Evolutionary conservation across 169 alveolate species (phyloP).

Genomic region (Fabrea salina): DNA sequence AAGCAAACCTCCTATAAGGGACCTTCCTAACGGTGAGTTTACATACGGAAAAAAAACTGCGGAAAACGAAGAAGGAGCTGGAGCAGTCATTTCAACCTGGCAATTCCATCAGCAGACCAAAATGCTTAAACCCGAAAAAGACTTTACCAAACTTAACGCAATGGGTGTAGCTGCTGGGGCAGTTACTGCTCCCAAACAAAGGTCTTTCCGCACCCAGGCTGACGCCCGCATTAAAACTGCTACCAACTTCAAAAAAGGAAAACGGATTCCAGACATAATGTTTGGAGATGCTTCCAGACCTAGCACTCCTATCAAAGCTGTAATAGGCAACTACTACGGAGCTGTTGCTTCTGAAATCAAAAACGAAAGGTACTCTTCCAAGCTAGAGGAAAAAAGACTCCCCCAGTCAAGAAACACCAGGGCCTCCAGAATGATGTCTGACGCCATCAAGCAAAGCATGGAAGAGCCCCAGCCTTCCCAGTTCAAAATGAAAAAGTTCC

Average conservation of each 20-base stretch:
- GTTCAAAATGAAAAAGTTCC: not conserved
- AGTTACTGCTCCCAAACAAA: not conserved
- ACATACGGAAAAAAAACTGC: slow-evolving; percentile 46
- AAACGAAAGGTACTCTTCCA: too few relatives aligned
- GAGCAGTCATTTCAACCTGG: slow-evolving; percentile 48
- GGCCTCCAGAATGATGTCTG: not conserved
- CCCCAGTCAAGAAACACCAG: not conserved
- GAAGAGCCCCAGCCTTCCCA: not conserved
- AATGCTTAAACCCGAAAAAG: not conserved
- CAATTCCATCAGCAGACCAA: slow-evolving; percentile 33
- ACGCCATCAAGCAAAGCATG: not conserved
- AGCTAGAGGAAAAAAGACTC: not conserved
- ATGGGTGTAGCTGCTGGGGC: slow-evolving; percentile 43
- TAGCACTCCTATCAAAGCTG: slow-evolving; percentile 64
- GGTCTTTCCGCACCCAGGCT: not conserved
- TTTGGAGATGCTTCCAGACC: slow-evolving; percentile 64
- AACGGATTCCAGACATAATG: slow-evolving; percentile 35
- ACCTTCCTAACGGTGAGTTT: slow-evolving; percentile 48
- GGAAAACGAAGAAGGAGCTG: slow-evolving; percentile 47
- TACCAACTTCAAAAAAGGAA: not conserved
- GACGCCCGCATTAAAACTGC: not conserved
- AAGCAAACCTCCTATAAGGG: slow-evolving; percentile 35
- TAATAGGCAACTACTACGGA: slow-evolving; percentile 60
- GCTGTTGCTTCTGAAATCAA: too few relatives aligned
- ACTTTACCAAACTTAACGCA: not conserved